Base-by-base conservation (phyloP, 2,329 filamentous ascomycete genomes). In the Pseudocercospora pini-densiflorae region DNA sequence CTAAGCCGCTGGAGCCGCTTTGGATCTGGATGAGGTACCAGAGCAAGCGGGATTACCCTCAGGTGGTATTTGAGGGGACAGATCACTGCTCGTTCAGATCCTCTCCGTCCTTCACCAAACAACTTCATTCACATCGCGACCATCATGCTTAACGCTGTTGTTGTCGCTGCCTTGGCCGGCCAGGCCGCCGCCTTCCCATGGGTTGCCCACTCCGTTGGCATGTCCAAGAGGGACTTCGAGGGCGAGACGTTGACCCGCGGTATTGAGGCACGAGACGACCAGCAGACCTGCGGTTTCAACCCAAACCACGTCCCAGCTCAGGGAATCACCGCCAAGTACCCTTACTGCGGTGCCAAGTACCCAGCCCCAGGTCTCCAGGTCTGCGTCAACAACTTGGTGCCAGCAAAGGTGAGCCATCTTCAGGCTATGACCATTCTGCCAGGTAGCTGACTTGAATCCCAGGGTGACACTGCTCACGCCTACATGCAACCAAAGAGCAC, bases 281-380 rank as follows among this genome's bases (percentile, higher is more conserved):
- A 72, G 33, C 74, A 71, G 2, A 73, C 65, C 6, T 80, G 79
- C 68, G 78, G 80, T 3, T 78, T 77, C 76, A 82, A 81, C 65
- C 55, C 77, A 6, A 74, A 81, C 59, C 81, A 82, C 66, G 66
- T 74, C 7, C 74, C 77, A 40, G 81, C 79, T 9, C 76, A 73
- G 9, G 75, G 77, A 0, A 74, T 78, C 68, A 77, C 74, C 10
- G 51, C 67, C 29, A 58, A 77, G 61, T 81, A 74, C 63, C 80
- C 79, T 21, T 66, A 70, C 65, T 79, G 77, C 31, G 75, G 75
- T 27, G 80, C 81, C 5, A 77, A 77, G 61, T 78, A 81, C 59
- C 81, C 80, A 49, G 54, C 73, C 8, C 79, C 77, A 21, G 81
- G 81, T 2, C 79, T 78, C 65, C 74, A 79, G 62, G 80, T 82